Evolutionary conservation across 208 protist species (phyloP).

Genomic region (Leishmania arabica): DNA sequence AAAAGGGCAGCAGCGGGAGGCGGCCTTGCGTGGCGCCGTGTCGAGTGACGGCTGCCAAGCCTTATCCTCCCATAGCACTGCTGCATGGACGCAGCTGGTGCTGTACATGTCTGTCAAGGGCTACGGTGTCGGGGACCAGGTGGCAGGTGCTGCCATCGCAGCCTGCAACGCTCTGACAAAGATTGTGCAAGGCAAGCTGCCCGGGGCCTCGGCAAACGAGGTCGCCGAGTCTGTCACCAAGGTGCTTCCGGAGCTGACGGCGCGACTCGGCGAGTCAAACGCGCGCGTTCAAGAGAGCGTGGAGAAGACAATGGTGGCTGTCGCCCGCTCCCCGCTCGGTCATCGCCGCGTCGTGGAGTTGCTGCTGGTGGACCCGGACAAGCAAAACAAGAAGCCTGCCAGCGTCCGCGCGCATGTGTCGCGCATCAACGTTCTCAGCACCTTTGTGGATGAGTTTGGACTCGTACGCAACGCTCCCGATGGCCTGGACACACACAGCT

Average conservation of each 20-base stretch:
- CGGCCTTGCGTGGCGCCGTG: slow-evolving; percentile 62
- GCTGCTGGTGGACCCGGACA: slow-evolving; percentile 66
- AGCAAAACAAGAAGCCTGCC: slow-evolving; percentile 57
- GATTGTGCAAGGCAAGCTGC: slow-evolving; percentile 48
- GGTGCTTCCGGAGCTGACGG: slow-evolving; percentile 55
- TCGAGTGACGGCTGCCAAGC: slow-evolving; percentile 50
- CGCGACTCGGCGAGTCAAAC: slow-evolving; percentile 78
- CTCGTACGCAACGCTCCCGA: slow-evolving; percentile 32
- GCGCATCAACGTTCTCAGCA: slow-evolving; percentile 69
- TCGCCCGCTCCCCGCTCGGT: slow-evolving; percentile 56
- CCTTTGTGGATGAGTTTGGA: slow-evolving; percentile 76
- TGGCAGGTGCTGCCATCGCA: slow-evolving; percentile 68
- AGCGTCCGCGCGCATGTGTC: slow-evolving; percentile 59
- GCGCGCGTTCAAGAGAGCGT: slow-evolving; percentile 67
- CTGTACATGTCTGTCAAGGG: slow-evolving; percentile 65
- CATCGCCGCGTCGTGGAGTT: slow-evolving; percentile 56
- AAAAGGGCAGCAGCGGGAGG: slow-evolving; percentile 74
- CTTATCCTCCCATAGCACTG: slow-evolving; percentile 43
- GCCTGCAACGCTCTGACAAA: slow-evolving; percentile 68
- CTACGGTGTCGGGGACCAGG: slow-evolving; percentile 69
- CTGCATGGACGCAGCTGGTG: slow-evolving; percentile 45
- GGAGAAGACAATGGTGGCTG: slow-evolving; percentile 44
- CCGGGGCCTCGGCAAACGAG: slow-evolving; percentile 26
- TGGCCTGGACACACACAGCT: slow-evolving; percentile 46
- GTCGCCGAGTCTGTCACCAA: slow-evolving; percentile 29